A percentile compares a stretch with the other conserved stretches of the same genome.
These are phyloP conservation scores for Castanospermum australe DNA, from an alignment of 306 rosid genomes.

Conservation along the genomic window DNA sequence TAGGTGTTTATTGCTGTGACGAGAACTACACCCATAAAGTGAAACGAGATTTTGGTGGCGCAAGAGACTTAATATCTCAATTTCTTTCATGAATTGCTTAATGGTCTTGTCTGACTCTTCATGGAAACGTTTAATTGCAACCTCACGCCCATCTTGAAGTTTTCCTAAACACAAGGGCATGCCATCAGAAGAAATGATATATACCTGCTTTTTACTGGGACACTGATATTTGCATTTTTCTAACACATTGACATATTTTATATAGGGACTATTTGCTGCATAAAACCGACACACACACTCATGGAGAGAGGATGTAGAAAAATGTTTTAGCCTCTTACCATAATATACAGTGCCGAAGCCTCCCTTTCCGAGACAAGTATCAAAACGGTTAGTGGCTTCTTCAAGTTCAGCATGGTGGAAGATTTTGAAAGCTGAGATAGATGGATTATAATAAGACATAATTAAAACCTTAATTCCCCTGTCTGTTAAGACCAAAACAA, in stretches of 20 bases:
- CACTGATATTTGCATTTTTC: background rate
- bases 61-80: conserved; percentile 38
- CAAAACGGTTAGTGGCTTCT: conserved; percentile 48
- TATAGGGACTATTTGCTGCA: too few relatives aligned
- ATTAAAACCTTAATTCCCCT: background rate
- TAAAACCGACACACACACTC: too few relatives aligned
- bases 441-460: background rate
- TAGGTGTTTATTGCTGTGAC: conserved; percentile 43
- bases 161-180: conserved; percentile 34
- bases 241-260: too few relatives aligned
- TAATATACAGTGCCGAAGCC: conserved; percentile 58
- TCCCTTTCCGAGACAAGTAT: conserved; percentile 50
- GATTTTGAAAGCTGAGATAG: conserved; percentile 17
- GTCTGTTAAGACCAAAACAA: background rate
- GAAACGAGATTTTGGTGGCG: conserved; percentile 56
- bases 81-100: conserved; percentile 65
- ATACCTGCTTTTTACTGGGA: background rate
- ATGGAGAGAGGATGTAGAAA: too few relatives aligned
- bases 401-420: conserved; percentile 21
- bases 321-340: conserved; percentile 39
- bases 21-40: conserved; percentile 58
- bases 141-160: conserved; percentile 55
- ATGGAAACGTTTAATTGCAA: conserved; percentile 60
- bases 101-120: conserved; percentile 44
- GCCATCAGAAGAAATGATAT: background rate